Conservation (phyloP, 345 rosid genomes). For the Abelmoschus esculentus region DNA sequence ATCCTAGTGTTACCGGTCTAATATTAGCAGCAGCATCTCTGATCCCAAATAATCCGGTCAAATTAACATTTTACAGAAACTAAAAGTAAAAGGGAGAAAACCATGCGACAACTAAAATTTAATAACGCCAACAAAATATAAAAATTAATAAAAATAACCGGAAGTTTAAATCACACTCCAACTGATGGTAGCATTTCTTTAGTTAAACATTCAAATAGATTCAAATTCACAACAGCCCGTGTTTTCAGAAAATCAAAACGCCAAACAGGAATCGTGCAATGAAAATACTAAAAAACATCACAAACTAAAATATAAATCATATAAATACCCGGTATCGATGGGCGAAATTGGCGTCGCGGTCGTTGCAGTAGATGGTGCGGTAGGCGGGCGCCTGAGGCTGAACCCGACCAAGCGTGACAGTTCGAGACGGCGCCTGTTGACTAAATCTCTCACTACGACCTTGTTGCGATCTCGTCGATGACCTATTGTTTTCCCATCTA, state of each 20-base stretch:
- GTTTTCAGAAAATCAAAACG: neutral
- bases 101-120: neutral
- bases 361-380: conserved; percentile 91
- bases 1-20: neutral
- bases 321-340: conserved; percentile 64
- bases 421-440: conserved; percentile 26
- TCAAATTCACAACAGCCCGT: conserved; percentile 2
- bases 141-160: neutral
- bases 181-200: neutral
- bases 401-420: conserved; percentile 82
- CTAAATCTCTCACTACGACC: conserved; percentile 24
- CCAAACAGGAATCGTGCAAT: neutral
- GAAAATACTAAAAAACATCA: neutral
- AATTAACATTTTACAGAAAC: neutral
- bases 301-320: neutral
- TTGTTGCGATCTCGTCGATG: conserved; percentile 40
- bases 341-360: conserved; percentile 82
- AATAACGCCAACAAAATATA: neutral
- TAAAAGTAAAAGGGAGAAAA: neutral
- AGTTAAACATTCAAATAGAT: neutral
- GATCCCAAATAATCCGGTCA: neutral
- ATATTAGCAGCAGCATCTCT: neutral
- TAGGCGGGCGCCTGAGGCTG: conserved; percentile 93
- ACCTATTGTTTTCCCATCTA: conserved; percentile 56
- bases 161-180: neutral